Evolutionary conservation across 2,329 filamentous ascomycete genomes (phyloP).

Genomic region (Ophiostoma tasmaniense): DNA sequence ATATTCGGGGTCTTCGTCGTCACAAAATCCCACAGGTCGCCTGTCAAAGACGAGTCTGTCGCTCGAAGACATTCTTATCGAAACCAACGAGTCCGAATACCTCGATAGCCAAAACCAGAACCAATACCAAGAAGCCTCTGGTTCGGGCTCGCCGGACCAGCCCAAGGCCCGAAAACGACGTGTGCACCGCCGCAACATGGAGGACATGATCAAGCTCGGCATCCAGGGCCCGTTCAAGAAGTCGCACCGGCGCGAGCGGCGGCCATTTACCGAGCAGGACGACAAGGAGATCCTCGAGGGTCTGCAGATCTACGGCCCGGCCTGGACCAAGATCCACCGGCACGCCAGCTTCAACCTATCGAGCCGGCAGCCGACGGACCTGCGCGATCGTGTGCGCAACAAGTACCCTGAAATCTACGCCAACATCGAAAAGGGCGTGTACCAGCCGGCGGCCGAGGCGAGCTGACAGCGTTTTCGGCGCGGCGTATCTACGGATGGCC

Average conservation of each 20-base stretch:
- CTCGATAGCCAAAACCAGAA: slow-evolving; percentile 14
- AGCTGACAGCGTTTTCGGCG: neutral
- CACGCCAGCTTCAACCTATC: slow-evolving; percentile 51
- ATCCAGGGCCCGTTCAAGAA: slow-evolving; percentile 56
- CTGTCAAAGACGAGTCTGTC: slow-evolving; percentile 40
- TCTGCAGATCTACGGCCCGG: slow-evolving; percentile 50
- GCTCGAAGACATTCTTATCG: slow-evolving; percentile 49
- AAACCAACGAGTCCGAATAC: slow-evolving; percentile 31
- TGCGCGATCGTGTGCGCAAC: slow-evolving; percentile 55
- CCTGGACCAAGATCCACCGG: slow-evolving; percentile 58
- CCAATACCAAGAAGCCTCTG: slow-evolving; percentile 12
- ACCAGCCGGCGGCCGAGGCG: slow-evolving; percentile 35
- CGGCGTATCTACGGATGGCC: neutral
- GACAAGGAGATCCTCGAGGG: slow-evolving; percentile 55
- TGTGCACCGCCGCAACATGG: slow-evolving; percentile 36
- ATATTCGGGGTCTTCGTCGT: neutral
- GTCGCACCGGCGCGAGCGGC: slow-evolving; percentile 50
- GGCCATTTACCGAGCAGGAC: slow-evolving; percentile 54
- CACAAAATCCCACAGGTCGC: too few relatives aligned
- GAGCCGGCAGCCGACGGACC: slow-evolving; percentile 52
- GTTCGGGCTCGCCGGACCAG: slow-evolving; percentile 19
- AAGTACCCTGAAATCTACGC: slow-evolving; percentile 53
- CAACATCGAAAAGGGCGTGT: slow-evolving; percentile 46
- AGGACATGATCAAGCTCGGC: slow-evolving; percentile 42
- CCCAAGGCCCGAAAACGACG: slow-evolving; percentile 30